A percentile compares a stretch with the other conserved stretches of the same genome.
These are phyloP conservation scores for Cyclocybe aegerita DNA, from an alignment of 768 basidiomycete genomes.

Conservation along the genomic window DNA sequence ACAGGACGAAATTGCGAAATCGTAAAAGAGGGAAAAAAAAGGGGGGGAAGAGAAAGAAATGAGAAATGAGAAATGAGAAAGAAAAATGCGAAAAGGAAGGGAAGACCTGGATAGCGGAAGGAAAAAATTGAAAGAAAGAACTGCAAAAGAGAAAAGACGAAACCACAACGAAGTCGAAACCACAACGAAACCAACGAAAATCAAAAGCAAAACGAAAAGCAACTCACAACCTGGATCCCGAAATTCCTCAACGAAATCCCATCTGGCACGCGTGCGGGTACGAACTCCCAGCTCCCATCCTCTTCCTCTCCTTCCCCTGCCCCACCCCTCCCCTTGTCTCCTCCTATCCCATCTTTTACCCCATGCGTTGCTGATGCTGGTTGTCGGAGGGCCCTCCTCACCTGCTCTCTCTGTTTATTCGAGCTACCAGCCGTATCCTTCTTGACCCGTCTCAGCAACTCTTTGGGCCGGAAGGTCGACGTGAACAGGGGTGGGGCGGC, in stretches of 20 bases:
- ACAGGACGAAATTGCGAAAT: too few relatives aligned
- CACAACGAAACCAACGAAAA: background rate
- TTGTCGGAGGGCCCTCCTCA: too few relatives aligned
- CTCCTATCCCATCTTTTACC: slow-evolving; percentile 1
- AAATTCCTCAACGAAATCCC: slow-evolving; percentile 87
- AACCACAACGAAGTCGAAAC: background rate
- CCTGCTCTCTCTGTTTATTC: too few relatives aligned
- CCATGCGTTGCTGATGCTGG: too few relatives aligned
- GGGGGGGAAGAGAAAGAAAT: too few relatives aligned
- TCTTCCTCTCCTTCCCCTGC: slow-evolving; percentile 11
- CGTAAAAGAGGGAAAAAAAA: too few relatives aligned
- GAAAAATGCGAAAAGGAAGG: background rate
- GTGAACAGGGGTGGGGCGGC: slow-evolving; percentile 41
- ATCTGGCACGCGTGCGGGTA: slow-evolving; percentile 71
- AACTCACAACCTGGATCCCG: slow-evolving; percentile 82
- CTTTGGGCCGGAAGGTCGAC: slow-evolving; percentile 49
- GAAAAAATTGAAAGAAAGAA: background rate
- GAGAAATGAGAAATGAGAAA: slow-evolving; percentile 1
- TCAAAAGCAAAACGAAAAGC: slow-evolving; percentile 1
- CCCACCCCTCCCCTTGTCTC: background rate
- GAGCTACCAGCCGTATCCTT: too few relatives aligned
- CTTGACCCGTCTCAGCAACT: slow-evolving; percentile 34
- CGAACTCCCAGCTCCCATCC: slow-evolving; percentile 58
- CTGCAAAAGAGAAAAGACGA: background rate
- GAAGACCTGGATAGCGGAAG: background rate